phyloP scores from a whole-genome alignment of 495 filamentous ascomycete genomes.

The Penicillium longicatenatum region DNA sequence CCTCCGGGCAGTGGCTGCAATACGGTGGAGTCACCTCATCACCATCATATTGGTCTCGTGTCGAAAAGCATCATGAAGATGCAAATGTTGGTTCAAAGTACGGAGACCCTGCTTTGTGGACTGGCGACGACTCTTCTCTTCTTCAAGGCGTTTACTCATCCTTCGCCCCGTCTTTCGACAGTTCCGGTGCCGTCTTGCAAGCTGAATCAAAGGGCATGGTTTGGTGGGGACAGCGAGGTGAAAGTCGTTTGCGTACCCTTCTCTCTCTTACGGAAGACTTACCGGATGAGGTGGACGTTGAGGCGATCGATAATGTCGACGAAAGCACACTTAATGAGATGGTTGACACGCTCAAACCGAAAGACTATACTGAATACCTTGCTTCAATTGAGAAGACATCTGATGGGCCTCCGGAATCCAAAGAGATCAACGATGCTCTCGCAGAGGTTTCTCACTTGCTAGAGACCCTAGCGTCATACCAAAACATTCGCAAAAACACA shows the following conservation, averaged over 20 bases:
- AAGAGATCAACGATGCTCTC: conserved; percentile 72
- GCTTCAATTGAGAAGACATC: conserved; percentile 40
- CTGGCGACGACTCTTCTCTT: conserved; percentile 52
- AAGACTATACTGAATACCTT: conserved; percentile 3
- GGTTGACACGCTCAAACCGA: conserved; percentile 40
- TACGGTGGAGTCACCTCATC: conserved; percentile 47
- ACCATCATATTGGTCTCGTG: conserved; percentile 44
- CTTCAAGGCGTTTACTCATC: conserved; percentile 84
- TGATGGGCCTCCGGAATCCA: conserved; percentile 48
- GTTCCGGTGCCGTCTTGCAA: conserved; percentile 72
- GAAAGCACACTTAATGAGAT: conserved; percentile 52
- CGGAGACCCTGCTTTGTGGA: conserved; percentile 38
- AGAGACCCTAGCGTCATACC: conserved; percentile 82
- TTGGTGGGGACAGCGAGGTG: conserved; percentile 86
- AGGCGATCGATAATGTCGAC: conserved; percentile 45
- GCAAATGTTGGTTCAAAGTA: conserved; percentile 13
- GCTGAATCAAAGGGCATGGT: conserved; percentile 68
- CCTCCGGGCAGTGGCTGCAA: conserved; percentile 45
- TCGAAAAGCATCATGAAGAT: conserved; percentile 35
- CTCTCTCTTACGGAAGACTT: conserved; percentile 48
- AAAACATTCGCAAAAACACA: conserved; percentile 74
- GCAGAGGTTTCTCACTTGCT: conserved; percentile 80
- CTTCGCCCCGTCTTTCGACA: conserved; percentile 83
- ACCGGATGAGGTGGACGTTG: conserved; percentile 15
- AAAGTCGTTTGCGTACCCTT: conserved; percentile 56